Evolutionary conservation across 2,329 filamentous ascomycete genomes (phyloP).

Genomic region (Hawksworthiomyces lignivorus): DNA sequence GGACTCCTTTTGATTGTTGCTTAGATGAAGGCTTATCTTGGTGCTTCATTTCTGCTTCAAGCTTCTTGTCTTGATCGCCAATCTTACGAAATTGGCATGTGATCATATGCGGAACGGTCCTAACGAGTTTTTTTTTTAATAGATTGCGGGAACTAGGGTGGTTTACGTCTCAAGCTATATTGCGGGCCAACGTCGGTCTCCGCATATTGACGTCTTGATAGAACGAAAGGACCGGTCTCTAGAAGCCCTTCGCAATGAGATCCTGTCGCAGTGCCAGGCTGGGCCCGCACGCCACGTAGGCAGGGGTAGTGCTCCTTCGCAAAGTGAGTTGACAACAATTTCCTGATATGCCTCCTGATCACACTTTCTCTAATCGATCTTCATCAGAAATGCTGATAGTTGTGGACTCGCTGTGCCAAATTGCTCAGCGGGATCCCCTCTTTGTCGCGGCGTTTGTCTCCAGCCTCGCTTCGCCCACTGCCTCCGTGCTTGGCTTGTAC

Average conservation of each 20-base stretch:
- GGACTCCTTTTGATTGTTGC: too few species aligned
- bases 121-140: background rate
- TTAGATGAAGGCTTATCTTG: too few species aligned
- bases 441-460: constrained; percentile 63
- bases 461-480: constrained; percentile 54
- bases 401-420: constrained; percentile 69
- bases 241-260: constrained; percentile 49
- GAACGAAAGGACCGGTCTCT: constrained; percentile 53
- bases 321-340: too few species aligned
- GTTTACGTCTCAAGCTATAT: constrained; percentile 63
- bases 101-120: too few species aligned
- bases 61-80: too few species aligned
- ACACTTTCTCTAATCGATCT: too few species aligned
- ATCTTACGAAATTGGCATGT: too few species aligned
- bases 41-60: too few species aligned
- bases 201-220: constrained; percentile 60
- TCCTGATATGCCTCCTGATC: too few species aligned
- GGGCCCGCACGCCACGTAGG: too few species aligned
- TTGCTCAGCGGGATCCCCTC: constrained; percentile 46
- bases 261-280: constrained; percentile 43
- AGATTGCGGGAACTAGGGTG: constrained; percentile 60
- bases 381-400: constrained; percentile 62
- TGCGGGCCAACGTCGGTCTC: constrained; percentile 59
- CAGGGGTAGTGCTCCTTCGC: too few species aligned
- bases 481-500: constrained; percentile 71